Conservation (phyloP, 2,329 filamentous ascomycete genomes). For the Cladophialophora yegresii region DNA sequence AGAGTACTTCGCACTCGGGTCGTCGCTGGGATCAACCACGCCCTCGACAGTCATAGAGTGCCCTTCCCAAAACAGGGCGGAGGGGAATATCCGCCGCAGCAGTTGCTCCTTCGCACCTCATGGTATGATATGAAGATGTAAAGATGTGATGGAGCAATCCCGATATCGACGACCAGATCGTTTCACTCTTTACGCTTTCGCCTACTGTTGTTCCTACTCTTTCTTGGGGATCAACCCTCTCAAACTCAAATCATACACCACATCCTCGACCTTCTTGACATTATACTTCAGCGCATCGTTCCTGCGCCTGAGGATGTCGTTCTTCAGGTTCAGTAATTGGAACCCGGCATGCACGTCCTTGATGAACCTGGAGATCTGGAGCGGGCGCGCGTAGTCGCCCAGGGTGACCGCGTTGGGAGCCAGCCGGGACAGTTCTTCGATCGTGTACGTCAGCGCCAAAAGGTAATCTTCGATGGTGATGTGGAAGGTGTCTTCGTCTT, state of each 20-base stretch:
- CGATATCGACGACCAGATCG: not conserved
- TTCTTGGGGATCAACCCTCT: conserved; percentile 71
- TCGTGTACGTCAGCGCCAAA: conserved; percentile 78
- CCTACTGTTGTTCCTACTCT: not conserved
- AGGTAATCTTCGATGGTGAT: conserved; percentile 97
- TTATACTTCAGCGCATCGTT: conserved; percentile 95
- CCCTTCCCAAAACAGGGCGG: not conserved
- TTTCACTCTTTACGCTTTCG: not conserved
- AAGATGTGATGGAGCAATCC: not conserved
- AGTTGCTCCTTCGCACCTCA: not conserved
- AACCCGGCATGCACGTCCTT: conserved; percentile 96
- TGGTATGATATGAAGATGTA: not conserved
- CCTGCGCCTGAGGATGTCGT: conserved; percentile 82
- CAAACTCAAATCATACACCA: conserved; percentile 91
- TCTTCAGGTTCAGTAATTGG: conserved; percentile 96
- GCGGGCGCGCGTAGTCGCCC: conserved; percentile 80
- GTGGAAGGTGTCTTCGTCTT: conserved; percentile 80
- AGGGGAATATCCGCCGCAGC: not conserved
- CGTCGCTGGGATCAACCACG: not conserved
- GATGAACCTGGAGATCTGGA: conserved; percentile 87
- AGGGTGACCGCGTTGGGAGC: conserved; percentile 93
- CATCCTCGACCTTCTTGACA: conserved; percentile 97
- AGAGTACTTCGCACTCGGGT: not conserved
- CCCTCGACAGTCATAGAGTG: not conserved
- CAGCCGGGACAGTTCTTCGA: conserved; percentile 79